A percentile compares a stretch with the other conserved stretches of the same genome.
These are phyloP conservation scores for Sporothrix luriei DNA, from an alignment of 2,329 filamentous ascomycete genomes.

Conservation along the genomic window DNA sequence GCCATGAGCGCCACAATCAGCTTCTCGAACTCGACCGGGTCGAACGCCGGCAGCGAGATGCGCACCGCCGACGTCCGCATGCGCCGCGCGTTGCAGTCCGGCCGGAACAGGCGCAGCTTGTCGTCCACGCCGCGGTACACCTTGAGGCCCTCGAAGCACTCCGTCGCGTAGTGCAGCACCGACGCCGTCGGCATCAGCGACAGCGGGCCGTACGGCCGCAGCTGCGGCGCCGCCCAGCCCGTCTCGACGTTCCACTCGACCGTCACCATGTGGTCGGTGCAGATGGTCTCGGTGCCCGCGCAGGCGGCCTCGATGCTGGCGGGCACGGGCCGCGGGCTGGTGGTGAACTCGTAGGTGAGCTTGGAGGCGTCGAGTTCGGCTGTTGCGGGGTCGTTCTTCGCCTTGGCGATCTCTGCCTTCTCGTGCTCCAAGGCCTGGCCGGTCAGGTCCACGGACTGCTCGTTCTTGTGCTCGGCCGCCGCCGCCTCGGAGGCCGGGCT, in stretches of 20 bases:
- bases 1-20: slow-evolving; percentile 72
- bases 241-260: slow-evolving; percentile 64
- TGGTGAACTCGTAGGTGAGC: slow-evolving; percentile 58
- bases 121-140: slow-evolving; percentile 78
- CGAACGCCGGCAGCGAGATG: slow-evolving; percentile 74
- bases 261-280: slow-evolving; percentile 88
- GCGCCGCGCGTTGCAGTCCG: slow-evolving; percentile 69
- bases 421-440: slow-evolving; percentile 57
- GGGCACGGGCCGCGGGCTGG: slow-evolving; percentile 56
- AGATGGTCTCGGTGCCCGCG: slow-evolving; percentile 56
- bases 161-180: slow-evolving; percentile 83
- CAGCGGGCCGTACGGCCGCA: slow-evolving; percentile 76
- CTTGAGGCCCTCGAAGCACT: slow-evolving; percentile 87
- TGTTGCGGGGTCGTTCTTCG: slow-evolving; percentile 42
- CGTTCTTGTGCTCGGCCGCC: slow-evolving; percentile 42
- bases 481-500: slow-evolving; percentile 14
- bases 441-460: slow-evolving; percentile 56
- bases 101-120: slow-evolving; percentile 75
- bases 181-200: slow-evolving; percentile 79
- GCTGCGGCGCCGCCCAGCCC: slow-evolving; percentile 74
- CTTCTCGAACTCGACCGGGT: slow-evolving; percentile 70
- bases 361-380: slow-evolving; percentile 63
- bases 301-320: slow-evolving; percentile 50
- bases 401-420: slow-evolving; percentile 42
- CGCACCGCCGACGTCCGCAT: slow-evolving; percentile 63